A percentile compares a stretch with the other conserved stretches of the same genome.
These are phyloP conservation scores for Lecanosticta acicola DNA, from an alignment of 2,329 filamentous ascomycete genomes.

Conservation along the genomic window DNA sequence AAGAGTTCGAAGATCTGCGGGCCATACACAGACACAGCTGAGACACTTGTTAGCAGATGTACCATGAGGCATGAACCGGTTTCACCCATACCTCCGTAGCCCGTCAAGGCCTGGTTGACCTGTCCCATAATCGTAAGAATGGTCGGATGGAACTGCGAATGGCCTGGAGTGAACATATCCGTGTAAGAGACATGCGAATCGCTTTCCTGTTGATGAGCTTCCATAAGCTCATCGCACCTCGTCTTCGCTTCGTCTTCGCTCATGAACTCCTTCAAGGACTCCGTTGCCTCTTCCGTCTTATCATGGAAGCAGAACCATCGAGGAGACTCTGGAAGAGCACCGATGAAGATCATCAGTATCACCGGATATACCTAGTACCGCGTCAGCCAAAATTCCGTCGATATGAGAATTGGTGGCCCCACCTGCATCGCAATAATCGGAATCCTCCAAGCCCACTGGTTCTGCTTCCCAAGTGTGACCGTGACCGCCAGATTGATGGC, in stretches of 20 bases:
- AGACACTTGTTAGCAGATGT: not conserved
- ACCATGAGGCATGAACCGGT: not conserved
- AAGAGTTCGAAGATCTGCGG: constrained; percentile 60
- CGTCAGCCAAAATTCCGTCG: not conserved
- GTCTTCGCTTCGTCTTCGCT: constrained; percentile 46
- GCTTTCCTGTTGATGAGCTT: constrained; percentile 47
- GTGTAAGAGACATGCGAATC: constrained; percentile 45
- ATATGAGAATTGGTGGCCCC: not conserved
- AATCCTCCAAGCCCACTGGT: constrained; percentile 57
- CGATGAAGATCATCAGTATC: constrained; percentile 49
- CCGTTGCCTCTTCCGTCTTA: constrained; percentile 46
- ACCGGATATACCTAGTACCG: constrained; percentile 44
- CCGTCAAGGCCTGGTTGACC: constrained; percentile 55
- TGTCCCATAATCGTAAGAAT: constrained; percentile 59
- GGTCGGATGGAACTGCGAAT: constrained; percentile 56
- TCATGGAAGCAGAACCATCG: constrained; percentile 53
- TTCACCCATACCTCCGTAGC: constrained; percentile 33
- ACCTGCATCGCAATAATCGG: constrained; percentile 57
- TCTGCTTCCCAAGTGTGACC: constrained; percentile 48
- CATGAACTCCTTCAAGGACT: constrained; percentile 46
- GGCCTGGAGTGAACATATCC: constrained; percentile 53
- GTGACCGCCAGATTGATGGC: constrained; percentile 54
- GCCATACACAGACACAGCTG: constrained; percentile 57
- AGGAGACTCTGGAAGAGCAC: constrained; percentile 52
- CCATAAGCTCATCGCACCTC: constrained; percentile 47